Evolutionary conservation across 176 grass and related monocot species (phyloP).

Genomic region (Dactylis glomerata): DNA sequence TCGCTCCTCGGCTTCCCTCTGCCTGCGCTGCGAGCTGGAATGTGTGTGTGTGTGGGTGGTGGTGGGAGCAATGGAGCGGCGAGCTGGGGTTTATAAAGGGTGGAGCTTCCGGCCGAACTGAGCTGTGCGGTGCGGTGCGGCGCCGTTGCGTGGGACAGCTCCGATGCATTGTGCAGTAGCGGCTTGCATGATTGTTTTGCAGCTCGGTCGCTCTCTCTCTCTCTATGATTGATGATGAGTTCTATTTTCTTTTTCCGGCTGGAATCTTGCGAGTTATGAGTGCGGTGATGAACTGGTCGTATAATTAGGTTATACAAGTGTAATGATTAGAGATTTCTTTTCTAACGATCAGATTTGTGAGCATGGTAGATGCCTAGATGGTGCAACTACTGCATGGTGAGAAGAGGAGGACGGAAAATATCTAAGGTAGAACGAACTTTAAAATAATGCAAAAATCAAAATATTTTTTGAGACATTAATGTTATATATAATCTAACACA

Average conservation of each 20-base stretch:
- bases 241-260: conserved; percentile 12
- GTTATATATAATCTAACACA: too few species aligned
- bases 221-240: conserved; percentile 13
- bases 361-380: neutral
- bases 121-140: neutral
- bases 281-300: neutral
- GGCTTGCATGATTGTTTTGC: conserved; percentile 33
- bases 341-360: neutral
- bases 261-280: conserved; percentile 11
- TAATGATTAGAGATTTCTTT: neutral
- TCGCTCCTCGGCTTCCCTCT: conserved; percentile 22
- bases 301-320: neutral
- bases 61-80: neutral
- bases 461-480: too few species aligned
- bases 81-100: conserved; percentile 30
- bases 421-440: too few species aligned
- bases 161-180: conserved; percentile 11
- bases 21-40: neutral
- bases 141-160: conserved; percentile 16
- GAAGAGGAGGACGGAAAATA: too few species aligned
- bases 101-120: neutral
- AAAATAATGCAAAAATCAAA: too few species aligned
- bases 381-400: neutral
- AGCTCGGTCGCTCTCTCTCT: neutral
- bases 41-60: neutral